Evolutionary conservation across 2,329 filamentous ascomycete species (phyloP), one percentile per base, ranked within the genome.

Genomic region (Neofusicoccum sp.): DNA sequence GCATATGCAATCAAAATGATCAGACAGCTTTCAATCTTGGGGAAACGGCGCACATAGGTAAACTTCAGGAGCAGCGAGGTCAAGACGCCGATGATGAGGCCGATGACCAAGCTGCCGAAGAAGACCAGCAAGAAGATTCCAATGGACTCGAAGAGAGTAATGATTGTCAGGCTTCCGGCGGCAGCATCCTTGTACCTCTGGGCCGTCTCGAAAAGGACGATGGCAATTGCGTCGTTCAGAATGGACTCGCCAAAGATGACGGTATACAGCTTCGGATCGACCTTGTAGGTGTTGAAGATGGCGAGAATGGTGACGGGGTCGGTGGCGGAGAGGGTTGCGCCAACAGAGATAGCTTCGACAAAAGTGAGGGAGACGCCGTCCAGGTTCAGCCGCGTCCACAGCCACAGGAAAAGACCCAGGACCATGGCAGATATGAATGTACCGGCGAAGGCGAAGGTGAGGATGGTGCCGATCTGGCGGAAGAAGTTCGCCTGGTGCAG

Each of bases 241-340:
- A 99, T 98, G 6, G 93, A 96, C 78, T 99, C 95, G 72, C 95
- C 95, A 75, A 99, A 99, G 67, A 99, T 99, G 73, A 99, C 88
- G 31, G 95, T 99, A 78, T 99, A 99, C 16, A 99, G 84, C 78
- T 98, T 98, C 2, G 95, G 95, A 70, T 99, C 95, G 69, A 99
- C 95, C 78, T 98, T 98, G 84, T 98, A 99, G 1, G 95, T 90
- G 75, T 97, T 98, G 84, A 99, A 99, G 68, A 99, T 99, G 73
- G 95, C 95, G 58, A 99, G 82, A 68, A 99, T 98, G 0, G 95
- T 99, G 62, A 99, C 93, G 0, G 95, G 95, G 72, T 99, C 95
- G 1, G 95, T 99, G 62, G 95, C 95, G 1, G 95, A 98, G 33
- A 99, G 84, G 0, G 95, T 99, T 45, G 95, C 95, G 69, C 95